These are phyloP conservation scores for Leavenworthia alabamica DNA, from an alignment of 345 rosid genomes.

Conservation along the genomic window DNA sequence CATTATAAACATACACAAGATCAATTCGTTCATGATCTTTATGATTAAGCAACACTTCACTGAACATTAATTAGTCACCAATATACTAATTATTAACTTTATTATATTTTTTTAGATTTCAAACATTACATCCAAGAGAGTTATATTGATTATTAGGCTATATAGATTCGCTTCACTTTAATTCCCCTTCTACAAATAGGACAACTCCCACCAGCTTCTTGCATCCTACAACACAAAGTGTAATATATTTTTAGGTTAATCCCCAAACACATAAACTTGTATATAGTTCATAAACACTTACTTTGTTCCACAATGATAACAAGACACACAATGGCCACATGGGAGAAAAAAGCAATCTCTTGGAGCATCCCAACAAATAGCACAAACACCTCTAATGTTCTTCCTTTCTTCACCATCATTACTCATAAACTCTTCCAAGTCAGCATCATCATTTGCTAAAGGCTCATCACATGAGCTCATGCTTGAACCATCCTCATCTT, in stretches of 20 bases:
- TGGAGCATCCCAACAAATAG: constrained; percentile 84
- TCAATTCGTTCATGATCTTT: too few relatives aligned
- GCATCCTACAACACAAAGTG: constrained; percentile 46
- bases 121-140: not conserved
- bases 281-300: not conserved
- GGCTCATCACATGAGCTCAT: constrained; percentile 56
- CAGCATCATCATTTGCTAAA: constrained; percentile 42
- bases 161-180: constrained; percentile 62
- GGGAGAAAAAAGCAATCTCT: constrained; percentile 91
- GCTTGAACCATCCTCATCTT: constrained; percentile 51
- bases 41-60: too few relatives aligned
- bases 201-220: constrained; percentile 53
- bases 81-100: too few relatives aligned
- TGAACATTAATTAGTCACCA: too few relatives aligned
- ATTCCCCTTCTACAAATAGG: constrained; percentile 59
- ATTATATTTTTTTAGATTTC: too few relatives aligned
- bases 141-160: not conserved
- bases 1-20: too few relatives aligned
- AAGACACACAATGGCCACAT: constrained; percentile 83
- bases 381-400: constrained; percentile 58
- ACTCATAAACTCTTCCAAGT: constrained; percentile 39
- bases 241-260: not conserved
- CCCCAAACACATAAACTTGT: not conserved
- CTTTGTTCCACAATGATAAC: constrained; percentile 66
- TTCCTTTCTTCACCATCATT: constrained; percentile 47